Conservation (phyloP, 768 basidiomycete genomes). For the Amanita inopinata region DNA sequence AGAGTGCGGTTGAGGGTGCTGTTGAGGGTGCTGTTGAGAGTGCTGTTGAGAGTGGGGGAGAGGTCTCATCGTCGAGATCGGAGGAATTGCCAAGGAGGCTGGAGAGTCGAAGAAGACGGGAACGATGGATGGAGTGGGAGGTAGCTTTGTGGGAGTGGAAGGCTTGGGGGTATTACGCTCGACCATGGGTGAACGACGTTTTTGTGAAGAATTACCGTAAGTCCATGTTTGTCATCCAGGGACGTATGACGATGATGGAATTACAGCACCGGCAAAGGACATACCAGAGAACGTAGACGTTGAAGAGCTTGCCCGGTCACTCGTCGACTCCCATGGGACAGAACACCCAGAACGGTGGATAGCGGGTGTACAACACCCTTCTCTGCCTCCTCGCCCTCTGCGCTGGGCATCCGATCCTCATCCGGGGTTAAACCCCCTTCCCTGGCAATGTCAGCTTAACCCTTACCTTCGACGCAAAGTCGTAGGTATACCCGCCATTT, state of each 20-base stretch:
- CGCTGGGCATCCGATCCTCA: slow-evolving; percentile 1
- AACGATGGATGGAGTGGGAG: background rate
- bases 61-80: too few relatives aligned
- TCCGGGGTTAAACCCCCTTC: background rate
- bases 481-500: slow-evolving; percentile 5
- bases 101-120: background rate
- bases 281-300: slow-evolving; percentile 15
- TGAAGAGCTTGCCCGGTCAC: slow-evolving; percentile 22
- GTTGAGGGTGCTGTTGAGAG: background rate
- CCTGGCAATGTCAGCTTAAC: slow-evolving; percentile 5
- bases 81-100: background rate
- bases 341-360: slow-evolving; percentile 39
- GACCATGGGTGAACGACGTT: slow-evolving; percentile 31
- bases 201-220: slow-evolving; percentile 33
- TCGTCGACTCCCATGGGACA: slow-evolving; percentile 21
- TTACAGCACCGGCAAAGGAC: slow-evolving; percentile 11
- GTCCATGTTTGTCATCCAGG: slow-evolving; percentile 21
- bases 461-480: slow-evolving; percentile 4
- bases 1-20: background rate
- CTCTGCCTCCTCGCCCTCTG: slow-evolving; percentile 6
- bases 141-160: slow-evolving; percentile 32
- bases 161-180: slow-evolving; percentile 45
- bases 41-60: background rate
- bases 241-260: too few relatives aligned
- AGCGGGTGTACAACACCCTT: slow-evolving; percentile 33